Evolutionary conservation across 306 rosid species (phyloP).

Genomic region (Betula pendula): DNA sequence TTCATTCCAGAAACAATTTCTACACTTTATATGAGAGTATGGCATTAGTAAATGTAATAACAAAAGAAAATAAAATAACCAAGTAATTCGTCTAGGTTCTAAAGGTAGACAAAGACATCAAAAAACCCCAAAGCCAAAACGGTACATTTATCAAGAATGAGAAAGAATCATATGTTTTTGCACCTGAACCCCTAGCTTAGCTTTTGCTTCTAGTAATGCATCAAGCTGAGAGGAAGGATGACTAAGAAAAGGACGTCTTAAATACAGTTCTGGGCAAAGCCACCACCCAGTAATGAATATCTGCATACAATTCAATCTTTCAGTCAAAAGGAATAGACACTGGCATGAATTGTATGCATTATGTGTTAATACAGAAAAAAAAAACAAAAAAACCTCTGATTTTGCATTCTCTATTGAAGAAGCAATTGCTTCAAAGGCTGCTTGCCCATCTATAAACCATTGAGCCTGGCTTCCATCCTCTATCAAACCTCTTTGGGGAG

Average conservation of each 20-base stretch:
- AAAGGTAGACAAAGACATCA: not conserved
- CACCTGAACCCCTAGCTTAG: conserved; percentile 98
- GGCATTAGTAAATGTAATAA: not conserved
- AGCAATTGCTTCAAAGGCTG: conserved; percentile 93
- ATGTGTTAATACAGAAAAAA: conserved; percentile 2
- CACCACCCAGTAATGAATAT: conserved; percentile 98
- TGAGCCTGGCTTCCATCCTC: conserved; percentile 96
- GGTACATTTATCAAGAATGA: not conserved
- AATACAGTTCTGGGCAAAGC: conserved; percentile 93
- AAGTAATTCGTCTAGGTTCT: not conserved
- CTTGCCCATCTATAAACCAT: conserved; percentile 89
- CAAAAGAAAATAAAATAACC: not conserved
- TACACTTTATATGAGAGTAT: not conserved
- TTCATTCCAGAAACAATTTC: not conserved
- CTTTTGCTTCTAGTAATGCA: conserved; percentile 85
- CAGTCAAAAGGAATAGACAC: conserved; percentile 27
- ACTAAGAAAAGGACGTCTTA: conserved; percentile 73
- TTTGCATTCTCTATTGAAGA: conserved; percentile 87
- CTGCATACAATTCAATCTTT: conserved; percentile 53
- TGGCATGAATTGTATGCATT: conserved; percentile 17
- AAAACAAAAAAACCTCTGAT: conserved; percentile 68
- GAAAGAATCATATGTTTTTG: conserved; percentile 1
- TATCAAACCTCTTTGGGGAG: conserved; percentile 89
- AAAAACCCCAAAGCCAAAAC: not conserved
- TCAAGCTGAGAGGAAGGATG: conserved; percentile 88